Evolutionary conservation across 148 eudicot species (phyloP).

Genomic region (Amaranthus palmeri): DNA sequence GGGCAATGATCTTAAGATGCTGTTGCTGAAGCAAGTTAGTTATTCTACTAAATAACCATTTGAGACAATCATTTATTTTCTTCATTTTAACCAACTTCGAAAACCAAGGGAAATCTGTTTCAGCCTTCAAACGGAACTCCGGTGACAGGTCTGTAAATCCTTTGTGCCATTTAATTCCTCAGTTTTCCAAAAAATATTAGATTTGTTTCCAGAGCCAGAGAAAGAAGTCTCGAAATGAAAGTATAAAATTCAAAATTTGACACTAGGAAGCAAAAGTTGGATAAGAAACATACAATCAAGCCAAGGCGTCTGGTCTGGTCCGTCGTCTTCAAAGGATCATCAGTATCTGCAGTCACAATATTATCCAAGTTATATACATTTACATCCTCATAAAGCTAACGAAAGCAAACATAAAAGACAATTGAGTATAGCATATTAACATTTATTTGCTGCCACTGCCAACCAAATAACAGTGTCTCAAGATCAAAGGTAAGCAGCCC

Average conservation of each 20-base stretch:
- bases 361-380: background rate
- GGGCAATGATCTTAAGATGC: background rate
- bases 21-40: background rate
- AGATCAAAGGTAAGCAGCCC: background rate
- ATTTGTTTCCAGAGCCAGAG: background rate
- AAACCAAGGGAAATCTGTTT: background rate
- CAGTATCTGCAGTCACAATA: conserved; percentile 17
- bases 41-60: background rate
- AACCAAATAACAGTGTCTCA: background rate
- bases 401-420: background rate
- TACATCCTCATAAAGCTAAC: background rate
- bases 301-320: conserved; percentile 28
- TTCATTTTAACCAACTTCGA: too few relatives aligned
- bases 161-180: background rate
- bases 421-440: background rate
- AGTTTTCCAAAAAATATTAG: background rate
- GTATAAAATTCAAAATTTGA: background rate
- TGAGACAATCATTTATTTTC: background rate
- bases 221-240: background rate
- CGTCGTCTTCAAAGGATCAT: conserved; percentile 26
- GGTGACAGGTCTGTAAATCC: background rate
- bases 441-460: background rate
- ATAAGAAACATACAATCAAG: conserved; percentile 19
- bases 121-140: background rate
- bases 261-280: too few relatives aligned